These are phyloP conservation scores for Morella rubra DNA, from an alignment of 306 rosid species.

Conservation along the genomic window DNA sequence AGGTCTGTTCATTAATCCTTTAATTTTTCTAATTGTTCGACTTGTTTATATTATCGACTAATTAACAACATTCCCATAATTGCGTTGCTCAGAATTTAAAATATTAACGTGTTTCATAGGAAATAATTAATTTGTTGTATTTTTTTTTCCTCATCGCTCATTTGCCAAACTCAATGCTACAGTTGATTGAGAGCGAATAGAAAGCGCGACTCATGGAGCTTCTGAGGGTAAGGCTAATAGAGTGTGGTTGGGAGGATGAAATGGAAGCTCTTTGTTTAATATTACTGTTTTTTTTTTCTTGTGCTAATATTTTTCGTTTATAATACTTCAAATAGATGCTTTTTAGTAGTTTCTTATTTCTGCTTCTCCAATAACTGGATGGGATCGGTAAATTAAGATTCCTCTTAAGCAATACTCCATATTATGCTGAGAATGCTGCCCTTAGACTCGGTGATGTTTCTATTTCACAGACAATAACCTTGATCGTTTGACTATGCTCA, in stretches of 20 bases:
- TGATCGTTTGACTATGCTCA: not conserved
- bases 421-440: not conserved
- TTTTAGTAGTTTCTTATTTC: not conserved
- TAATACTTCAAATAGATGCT: not conserved
- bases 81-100: not conserved
- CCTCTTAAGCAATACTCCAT: not conserved
- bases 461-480: not conserved
- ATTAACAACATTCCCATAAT: not conserved
- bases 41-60: not conserved
- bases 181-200: constrained; percentile 91
- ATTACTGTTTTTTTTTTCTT: not conserved
- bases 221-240: constrained; percentile 87
- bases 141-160: not conserved
- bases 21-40: not conserved
- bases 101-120: not conserved
- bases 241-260: constrained; percentile 97
- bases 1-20: constrained; percentile 41
- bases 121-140: not conserved
- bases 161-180: constrained; percentile 10
- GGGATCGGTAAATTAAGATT: not conserved
- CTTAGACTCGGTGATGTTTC: not conserved
- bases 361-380: not conserved
- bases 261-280: constrained; percentile 45
- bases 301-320: too few species aligned
- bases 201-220: constrained; percentile 86